Evolutionary conservation across 495 filamentous ascomycete genomes (phyloP).

Genomic region (Hypomontagnella monticulosa): DNA sequence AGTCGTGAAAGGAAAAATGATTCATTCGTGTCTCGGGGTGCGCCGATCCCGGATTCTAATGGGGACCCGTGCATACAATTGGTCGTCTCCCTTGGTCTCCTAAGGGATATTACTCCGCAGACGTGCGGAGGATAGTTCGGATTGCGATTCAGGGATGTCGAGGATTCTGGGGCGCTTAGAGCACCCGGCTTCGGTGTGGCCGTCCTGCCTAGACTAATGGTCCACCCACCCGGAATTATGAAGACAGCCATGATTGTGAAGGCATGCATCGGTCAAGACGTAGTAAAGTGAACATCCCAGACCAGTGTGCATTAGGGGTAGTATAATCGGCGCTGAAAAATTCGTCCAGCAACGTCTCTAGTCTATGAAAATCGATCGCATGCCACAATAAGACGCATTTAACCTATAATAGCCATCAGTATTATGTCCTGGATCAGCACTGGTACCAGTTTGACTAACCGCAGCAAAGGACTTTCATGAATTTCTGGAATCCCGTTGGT

Average conservation of each 20-base stretch:
- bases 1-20: constrained; percentile 48
- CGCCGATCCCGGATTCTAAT: constrained; percentile 35
- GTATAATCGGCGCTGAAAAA: constrained; percentile 34
- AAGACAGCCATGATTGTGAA: constrained; percentile 21
- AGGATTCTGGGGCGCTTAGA: constrained; percentile 3
- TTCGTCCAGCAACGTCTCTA: constrained; percentile 42
- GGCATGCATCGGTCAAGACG: constrained; percentile 23
- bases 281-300: constrained; percentile 20
- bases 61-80: constrained; percentile 22
- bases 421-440: neutral
- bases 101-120: constrained; percentile 20
- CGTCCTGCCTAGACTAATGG: constrained; percentile 1
- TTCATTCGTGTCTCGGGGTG: constrained; percentile 42
- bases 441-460: constrained; percentile 59
- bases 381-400: constrained; percentile 35
- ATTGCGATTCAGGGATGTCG: constrained; percentile 9
- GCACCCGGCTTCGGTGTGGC: neutral
- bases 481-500: constrained; percentile 71
- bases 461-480: constrained; percentile 86
- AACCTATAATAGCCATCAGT: constrained; percentile 30
- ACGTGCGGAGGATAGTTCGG: constrained; percentile 6
- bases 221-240: constrained; percentile 11
- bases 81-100: constrained; percentile 22
- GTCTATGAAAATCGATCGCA: constrained; percentile 43
- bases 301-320: constrained; percentile 42